A percentile compares a stretch with the other conserved stretches of the same genome.
Evolutionary conservation across 306 rosid species (phyloP).

Genomic region (Sindora glabra): DNA sequence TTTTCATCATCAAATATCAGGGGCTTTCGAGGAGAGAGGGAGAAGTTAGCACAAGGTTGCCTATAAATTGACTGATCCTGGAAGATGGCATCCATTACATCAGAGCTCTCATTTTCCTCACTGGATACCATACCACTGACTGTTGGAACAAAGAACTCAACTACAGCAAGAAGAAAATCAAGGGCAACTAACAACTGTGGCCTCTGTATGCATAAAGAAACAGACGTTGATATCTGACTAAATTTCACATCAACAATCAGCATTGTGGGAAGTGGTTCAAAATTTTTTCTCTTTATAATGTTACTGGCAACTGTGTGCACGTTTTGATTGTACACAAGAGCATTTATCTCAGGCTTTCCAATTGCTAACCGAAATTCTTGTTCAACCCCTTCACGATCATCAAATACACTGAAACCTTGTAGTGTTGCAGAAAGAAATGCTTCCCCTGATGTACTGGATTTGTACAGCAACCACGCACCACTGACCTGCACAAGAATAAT

Average conservation of each 20-base stretch:
- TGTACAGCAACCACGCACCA: constrained; percentile 84
- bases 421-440: constrained; percentile 89
- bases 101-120: constrained; percentile 43
- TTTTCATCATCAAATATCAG: constrained; percentile 73
- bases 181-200: constrained; percentile 92
- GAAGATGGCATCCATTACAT: constrained; percentile 54
- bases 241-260: constrained; percentile 78
- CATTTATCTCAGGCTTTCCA: constrained; percentile 53
- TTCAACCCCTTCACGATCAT: constrained; percentile 89
- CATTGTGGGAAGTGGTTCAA: constrained; percentile 66
- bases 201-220: constrained; percentile 76
- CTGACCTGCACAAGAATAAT: constrained; percentile 50
- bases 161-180: constrained; percentile 90
- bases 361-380: constrained; percentile 81
- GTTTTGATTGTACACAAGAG: constrained; percentile 27
- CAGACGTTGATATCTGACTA: constrained; percentile 42
- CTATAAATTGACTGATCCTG: constrained; percentile 50
- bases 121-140: constrained; percentile 51
- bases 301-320: constrained; percentile 28
- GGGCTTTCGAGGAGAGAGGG: constrained; percentile 71
- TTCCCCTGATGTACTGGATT: constrained; percentile 64
- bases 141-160: constrained; percentile 87
- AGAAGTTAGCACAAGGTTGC: constrained; percentile 63
- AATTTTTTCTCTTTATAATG: constrained; percentile 17
- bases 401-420: constrained; percentile 73